phyloP scores from a whole-genome alignment of 106 monocot genomes.

The Allium fistulosum region DNA sequence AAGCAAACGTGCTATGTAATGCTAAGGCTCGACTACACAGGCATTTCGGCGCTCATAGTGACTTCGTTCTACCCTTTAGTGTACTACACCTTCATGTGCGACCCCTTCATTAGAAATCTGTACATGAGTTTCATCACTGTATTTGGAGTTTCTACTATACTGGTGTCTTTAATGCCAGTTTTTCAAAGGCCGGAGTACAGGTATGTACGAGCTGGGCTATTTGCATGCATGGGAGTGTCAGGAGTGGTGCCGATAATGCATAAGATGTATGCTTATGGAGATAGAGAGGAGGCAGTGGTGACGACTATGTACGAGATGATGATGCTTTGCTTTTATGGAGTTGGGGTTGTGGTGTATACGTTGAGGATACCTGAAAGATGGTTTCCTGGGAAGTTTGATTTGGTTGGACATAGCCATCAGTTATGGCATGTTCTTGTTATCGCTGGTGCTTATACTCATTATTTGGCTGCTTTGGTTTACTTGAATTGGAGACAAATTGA shows the following conservation, averaged over 20 bases:
- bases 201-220: conserved; percentile 13
- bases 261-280: conserved; percentile 18
- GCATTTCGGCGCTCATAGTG: conserved; percentile 51
- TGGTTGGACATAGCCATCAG: conserved; percentile 46
- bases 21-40: conserved; percentile 68
- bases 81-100: conserved; percentile 58
- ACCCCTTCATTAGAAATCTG: conserved; percentile 31
- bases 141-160: conserved; percentile 24
- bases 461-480: conserved; percentile 25
- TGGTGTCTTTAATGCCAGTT: conserved; percentile 20
- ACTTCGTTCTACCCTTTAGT: conserved; percentile 60
- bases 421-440: conserved; percentile 36
- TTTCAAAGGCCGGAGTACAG: conserved; percentile 24
- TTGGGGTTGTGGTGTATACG: conserved; percentile 31
- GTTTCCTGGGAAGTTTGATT: conserved; percentile 37
- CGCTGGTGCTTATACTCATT: conserved; percentile 41
- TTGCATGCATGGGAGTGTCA: conserved; percentile 28
- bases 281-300: conserved; percentile 21
- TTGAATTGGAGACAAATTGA: conserved; percentile 21
- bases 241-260: conserved; percentile 37
- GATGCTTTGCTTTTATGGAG: conserved; percentile 24
- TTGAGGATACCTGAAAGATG: conserved; percentile 36
- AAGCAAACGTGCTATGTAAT: conserved; percentile 10
- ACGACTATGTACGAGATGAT: conserved; percentile 20
- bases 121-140: conserved; percentile 40